phyloP scores from a whole-genome alignment of 352 stramenopile genomes.

The Phytophthora idaei region DNA sequence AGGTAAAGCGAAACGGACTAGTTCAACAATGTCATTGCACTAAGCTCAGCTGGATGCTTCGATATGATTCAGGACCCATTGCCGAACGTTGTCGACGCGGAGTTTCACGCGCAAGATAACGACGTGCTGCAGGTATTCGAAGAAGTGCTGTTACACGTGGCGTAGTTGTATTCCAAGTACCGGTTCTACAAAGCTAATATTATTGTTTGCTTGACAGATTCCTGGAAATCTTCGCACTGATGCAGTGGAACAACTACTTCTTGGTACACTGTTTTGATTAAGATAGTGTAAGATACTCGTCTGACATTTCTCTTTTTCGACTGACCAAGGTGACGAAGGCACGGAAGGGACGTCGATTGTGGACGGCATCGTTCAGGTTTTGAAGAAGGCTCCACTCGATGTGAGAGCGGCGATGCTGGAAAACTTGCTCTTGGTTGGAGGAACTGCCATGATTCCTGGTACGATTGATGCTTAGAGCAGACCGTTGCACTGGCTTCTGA shows the following conservation, averaged over 20 bases:
- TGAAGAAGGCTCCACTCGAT: conserved; percentile 70
- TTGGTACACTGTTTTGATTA: conserved; percentile 34
- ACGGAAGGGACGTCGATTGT: conserved; percentile 59
- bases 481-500: not conserved
- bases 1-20: conserved; percentile 21
- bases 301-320: not conserved
- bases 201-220: conserved; percentile 34
- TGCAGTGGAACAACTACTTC: conserved; percentile 55
- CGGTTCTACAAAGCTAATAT: not conserved
- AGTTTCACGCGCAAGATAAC: conserved; percentile 50
- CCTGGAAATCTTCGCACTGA: conserved; percentile 41
- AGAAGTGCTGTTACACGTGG: not conserved
- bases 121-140: conserved; percentile 42
- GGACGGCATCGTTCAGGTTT: conserved; percentile 53
- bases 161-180: no score
- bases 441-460: conserved; percentile 81
- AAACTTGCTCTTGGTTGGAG: conserved; percentile 79
- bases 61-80: conserved; percentile 39
- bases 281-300: not conserved
- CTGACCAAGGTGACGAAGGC: conserved; percentile 34
- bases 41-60: not conserved
- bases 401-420: conserved; percentile 65
- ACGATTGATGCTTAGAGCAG: not conserved
- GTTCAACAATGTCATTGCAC: not conserved
- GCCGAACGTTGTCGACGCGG: conserved; percentile 42